Evolutionary conservation across 495 filamentous ascomycete species (phyloP).

Genomic region (Penicillium mononematosum): DNA sequence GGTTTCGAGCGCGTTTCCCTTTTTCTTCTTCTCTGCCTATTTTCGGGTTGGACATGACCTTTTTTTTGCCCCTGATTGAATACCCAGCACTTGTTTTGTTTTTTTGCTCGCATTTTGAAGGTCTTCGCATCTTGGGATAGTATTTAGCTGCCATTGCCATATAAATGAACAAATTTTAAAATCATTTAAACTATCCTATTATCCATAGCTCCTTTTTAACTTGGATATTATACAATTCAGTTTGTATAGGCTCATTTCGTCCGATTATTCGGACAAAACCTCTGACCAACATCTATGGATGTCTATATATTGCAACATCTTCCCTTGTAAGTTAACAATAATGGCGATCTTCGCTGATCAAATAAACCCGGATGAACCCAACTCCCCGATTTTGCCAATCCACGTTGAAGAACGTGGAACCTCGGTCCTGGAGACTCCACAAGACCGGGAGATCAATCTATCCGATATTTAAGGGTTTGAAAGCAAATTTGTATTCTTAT

Average conservation of each 20-base stretch:
- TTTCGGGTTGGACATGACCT: conserved; percentile 23
- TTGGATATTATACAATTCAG: not conserved
- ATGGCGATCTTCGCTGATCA: no score
- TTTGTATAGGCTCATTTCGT: no score
- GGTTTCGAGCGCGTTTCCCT: conserved; percentile 34
- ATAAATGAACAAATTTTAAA: conserved; percentile 11
- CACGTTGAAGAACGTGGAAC: not conserved
- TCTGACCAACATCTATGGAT: no score
- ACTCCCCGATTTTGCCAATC: conserved; percentile 2
- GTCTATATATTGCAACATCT: not conserved
- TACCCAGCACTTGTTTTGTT: conserved; percentile 23
- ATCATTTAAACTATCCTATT: not conserved
- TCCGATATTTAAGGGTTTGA: not conserved
- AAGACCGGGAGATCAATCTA: conserved; percentile 24
- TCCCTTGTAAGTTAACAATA: not conserved
- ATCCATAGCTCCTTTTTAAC: no score
- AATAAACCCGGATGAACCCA: conserved; percentile 1
- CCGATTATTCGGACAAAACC: no score
- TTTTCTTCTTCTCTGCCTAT: conserved; percentile 16
- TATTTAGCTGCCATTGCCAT: conserved; percentile 6
- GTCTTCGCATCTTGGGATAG: conserved; percentile 16
- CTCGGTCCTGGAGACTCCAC: not conserved
- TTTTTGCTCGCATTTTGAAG: conserved; percentile 10
- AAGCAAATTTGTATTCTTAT: no score
- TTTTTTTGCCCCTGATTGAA: conserved; percentile 21